Conservation (phyloP, 768 basidiomycete genomes). For the Tricholoma matsutake region DNA sequence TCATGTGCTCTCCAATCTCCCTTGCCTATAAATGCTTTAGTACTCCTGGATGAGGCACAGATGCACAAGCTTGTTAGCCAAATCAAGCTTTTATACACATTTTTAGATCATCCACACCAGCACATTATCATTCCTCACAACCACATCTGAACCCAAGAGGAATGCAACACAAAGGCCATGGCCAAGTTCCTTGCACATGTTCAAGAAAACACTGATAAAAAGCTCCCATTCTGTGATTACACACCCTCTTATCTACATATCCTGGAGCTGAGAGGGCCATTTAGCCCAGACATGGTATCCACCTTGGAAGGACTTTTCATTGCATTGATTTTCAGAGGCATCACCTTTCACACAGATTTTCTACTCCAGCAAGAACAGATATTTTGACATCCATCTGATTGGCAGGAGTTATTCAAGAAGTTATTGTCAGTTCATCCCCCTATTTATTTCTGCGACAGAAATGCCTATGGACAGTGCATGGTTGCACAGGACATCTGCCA, state of each 20-base stretch:
- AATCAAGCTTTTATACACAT: not conserved
- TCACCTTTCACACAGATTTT: not conserved
- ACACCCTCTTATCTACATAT: not conserved
- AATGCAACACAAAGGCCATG: not conserved
- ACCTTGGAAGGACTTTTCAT: not conserved
- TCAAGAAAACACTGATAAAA: not conserved
- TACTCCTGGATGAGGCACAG: not conserved
- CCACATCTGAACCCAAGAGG: not conserved
- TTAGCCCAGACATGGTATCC: not conserved
- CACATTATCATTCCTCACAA: not conserved
- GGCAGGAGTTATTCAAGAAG: not conserved
- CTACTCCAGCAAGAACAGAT: not conserved
- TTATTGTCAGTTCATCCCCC: not conserved
- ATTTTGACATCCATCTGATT: not conserved
- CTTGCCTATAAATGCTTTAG: not conserved
- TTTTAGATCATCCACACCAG: not conserved
- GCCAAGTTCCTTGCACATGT: not conserved
- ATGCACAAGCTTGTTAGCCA: not conserved
- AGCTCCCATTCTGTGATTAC: not conserved
- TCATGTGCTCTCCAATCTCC: not conserved
- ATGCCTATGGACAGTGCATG: not conserved
- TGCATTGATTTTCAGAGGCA: not conserved
- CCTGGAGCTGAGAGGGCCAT: not conserved
- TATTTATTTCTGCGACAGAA: not conserved
- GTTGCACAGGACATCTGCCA: not conserved